phyloP scores from a whole-genome alignment of 1,284 basidiomycete species.

The Vanrija pseudolonga region DNA sequence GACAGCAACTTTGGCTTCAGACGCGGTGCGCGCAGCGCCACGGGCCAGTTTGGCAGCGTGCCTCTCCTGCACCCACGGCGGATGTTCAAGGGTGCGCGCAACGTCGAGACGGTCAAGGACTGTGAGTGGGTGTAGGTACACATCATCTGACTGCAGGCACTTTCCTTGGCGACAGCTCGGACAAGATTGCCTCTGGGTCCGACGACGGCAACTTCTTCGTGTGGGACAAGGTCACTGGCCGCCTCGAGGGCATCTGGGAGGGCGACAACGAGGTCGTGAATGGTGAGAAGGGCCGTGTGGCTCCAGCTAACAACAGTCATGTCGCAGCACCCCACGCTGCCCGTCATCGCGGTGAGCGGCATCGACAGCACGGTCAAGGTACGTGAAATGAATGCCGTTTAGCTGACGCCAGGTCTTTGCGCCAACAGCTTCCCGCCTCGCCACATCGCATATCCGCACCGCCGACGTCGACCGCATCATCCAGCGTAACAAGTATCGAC shows the following conservation, averaged over 20 bases:
- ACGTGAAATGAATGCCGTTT: conserved; percentile 16
- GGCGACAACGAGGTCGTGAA: conserved; percentile 81
- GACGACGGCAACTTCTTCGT: conserved; percentile 76
- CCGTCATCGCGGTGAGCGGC: conserved; percentile 78
- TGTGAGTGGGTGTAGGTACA: conserved; percentile 54
- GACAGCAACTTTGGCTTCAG: not conserved
- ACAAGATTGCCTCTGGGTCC: conserved; percentile 78
- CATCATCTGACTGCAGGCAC: conserved; percentile 58
- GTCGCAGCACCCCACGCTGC: conserved; percentile 73
- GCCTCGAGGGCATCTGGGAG: conserved; percentile 71
- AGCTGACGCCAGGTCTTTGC: conserved; percentile 1
- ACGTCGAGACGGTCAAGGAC: conserved; percentile 85
- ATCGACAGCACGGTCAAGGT: conserved; percentile 88
- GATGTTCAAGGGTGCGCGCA: conserved; percentile 70
- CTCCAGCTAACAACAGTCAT: conserved; percentile 51
- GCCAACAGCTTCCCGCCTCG: not conserved
- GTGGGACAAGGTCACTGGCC: conserved; percentile 68
- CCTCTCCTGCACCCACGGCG: conserved; percentile 66
- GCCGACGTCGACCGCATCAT: conserved; percentile 6
- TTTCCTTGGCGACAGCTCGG: conserved; percentile 72
- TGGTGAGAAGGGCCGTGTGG: conserved; percentile 25
- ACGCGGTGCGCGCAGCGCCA: conserved; percentile 12
- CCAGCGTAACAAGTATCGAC: not conserved
- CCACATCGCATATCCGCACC: not conserved
- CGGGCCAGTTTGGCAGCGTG: conserved; percentile 38